These are phyloP conservation scores for Aechmea fasciata DNA, from an alignment of 176 grass and related monocot species.

Conservation along the genomic window DNA sequence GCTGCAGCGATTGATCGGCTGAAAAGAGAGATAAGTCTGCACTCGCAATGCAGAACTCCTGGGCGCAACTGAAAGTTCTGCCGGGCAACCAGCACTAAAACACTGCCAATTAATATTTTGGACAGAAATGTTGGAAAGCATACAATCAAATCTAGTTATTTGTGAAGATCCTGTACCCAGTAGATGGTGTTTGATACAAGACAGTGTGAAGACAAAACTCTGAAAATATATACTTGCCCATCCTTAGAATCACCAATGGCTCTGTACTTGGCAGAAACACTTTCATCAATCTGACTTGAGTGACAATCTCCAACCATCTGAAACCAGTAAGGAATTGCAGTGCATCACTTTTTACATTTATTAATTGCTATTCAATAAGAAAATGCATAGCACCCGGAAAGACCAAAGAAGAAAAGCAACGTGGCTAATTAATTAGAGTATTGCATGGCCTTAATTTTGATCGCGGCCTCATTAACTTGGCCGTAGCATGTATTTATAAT, in stretches of 20 bases:
- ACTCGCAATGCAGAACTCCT: conserved; percentile 55
- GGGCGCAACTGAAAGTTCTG: conserved; percentile 72
- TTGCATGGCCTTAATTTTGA: too few relatives aligned
- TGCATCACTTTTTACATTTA: background rate
- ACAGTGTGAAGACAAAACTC: conserved; percentile 78
- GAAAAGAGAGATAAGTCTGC: conserved; percentile 76
- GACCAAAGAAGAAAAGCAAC: too few relatives aligned
- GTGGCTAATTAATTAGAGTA: too few relatives aligned
- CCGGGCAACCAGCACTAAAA: conserved; percentile 50
- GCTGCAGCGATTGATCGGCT: conserved; percentile 81
- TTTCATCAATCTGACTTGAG: conserved; percentile 47
- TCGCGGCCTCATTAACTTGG: too few relatives aligned
- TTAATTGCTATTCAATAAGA: too few relatives aligned
- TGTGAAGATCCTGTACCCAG: conserved; percentile 45
- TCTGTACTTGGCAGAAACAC: conserved; percentile 53
- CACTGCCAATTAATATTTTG: conserved; percentile 12
- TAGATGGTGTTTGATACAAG: conserved; percentile 66
- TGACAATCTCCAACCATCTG: conserved; percentile 81
- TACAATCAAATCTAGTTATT: conserved; percentile 4
- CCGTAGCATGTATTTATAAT: too few relatives aligned
- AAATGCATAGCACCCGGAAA: too few relatives aligned
- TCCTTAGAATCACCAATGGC: conserved; percentile 48
- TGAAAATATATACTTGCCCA: conserved; percentile 50
- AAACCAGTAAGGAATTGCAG: background rate
- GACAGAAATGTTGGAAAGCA: conserved; percentile 3